These are phyloP conservation scores for Coniella vitis DNA, from an alignment of 2,329 filamentous ascomycete genomes.

Conservation along the genomic window DNA sequence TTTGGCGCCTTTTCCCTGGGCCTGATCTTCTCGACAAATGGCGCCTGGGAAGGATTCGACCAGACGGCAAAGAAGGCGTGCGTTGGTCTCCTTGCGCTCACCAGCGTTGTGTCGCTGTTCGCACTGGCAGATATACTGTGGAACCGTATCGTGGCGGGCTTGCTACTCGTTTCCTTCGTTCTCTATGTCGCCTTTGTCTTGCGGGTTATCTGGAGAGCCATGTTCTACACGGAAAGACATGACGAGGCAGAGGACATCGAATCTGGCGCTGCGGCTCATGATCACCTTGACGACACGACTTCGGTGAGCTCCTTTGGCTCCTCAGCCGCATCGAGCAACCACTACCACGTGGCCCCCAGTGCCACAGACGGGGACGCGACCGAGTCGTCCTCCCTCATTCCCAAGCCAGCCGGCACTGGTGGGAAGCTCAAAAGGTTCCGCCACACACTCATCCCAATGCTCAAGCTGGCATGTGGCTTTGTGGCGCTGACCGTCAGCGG, in stretches of 20 bases:
- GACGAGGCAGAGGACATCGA: slow-evolving; percentile 28
- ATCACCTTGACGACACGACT: slow-evolving; percentile 19
- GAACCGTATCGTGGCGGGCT: slow-evolving; percentile 25
- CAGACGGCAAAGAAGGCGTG: slow-evolving; percentile 42
- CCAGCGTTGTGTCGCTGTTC: slow-evolving; percentile 30
- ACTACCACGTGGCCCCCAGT: slow-evolving; percentile 19
- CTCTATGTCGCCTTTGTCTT: slow-evolving; percentile 37
- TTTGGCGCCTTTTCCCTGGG: slow-evolving; percentile 49
- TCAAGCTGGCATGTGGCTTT: slow-evolving; percentile 20
- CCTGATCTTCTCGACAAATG: slow-evolving; percentile 32
- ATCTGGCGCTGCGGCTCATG: slow-evolving; percentile 20
- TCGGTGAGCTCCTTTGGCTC: slow-evolving; percentile 32
- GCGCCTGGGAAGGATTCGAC: slow-evolving; percentile 31
- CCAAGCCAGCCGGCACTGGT: background rate
- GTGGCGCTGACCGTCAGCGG: slow-evolving; percentile 36
- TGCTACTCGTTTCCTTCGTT: slow-evolving; percentile 35
- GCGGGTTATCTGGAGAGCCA: slow-evolving; percentile 38
- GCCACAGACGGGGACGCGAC: background rate
- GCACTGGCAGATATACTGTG: slow-evolving; percentile 23
- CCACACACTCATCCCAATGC: slow-evolving; percentile 8
- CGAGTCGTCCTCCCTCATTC: slow-evolving; percentile 11
- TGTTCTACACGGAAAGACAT: slow-evolving; percentile 29
- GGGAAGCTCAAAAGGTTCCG: slow-evolving; percentile 2
- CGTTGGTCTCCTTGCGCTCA: slow-evolving; percentile 33
- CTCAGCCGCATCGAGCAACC: slow-evolving; percentile 28